A percentile compares a stretch with the other conserved stretches of the same genome.
Conservation (phyloP, 2,329 filamentous ascomycete species). For the Endoconidiophora polonica region DNA sequence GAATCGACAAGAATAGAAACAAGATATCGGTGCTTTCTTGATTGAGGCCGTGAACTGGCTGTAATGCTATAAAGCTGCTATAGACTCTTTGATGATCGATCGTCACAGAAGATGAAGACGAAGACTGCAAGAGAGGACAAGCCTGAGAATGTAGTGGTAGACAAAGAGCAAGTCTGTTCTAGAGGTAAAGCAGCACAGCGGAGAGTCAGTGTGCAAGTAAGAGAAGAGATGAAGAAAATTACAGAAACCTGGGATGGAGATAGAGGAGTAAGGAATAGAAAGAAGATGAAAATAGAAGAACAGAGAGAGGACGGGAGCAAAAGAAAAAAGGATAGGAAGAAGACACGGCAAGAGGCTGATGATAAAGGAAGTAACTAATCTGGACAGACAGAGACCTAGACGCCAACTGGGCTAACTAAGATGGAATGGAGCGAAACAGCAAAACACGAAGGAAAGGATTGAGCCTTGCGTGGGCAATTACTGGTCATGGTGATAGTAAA, state of each 20-base stretch:
- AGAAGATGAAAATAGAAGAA: neutral
- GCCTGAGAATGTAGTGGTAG: no score
- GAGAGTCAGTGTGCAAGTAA: neutral
- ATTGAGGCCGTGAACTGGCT: no score
- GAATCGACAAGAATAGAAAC: neutral
- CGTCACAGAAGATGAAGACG: no score
- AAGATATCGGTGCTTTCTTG: no score
- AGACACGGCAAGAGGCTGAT: no score
- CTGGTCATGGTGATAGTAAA: neutral
- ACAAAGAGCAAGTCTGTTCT: no score
- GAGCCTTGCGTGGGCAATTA: neutral
- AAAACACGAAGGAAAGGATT: neutral
- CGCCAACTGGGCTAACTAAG: slow-evolving; percentile 1
- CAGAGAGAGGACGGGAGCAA: slow-evolving; percentile 7
- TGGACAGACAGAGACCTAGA: no score
- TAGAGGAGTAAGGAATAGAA: neutral
- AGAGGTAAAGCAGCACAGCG: neutral
- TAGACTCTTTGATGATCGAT: no score
- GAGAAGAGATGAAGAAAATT: neutral
- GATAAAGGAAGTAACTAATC: no score
- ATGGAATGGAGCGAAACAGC: neutral
- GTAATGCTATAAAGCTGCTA: no score
- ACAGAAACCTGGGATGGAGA: neutral
- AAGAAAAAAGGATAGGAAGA: neutral
- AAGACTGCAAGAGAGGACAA: no score